Base-by-base conservation (phyloP, 139 green algal genomes). In the Chlamydomonas sphaeroides region DNA sequence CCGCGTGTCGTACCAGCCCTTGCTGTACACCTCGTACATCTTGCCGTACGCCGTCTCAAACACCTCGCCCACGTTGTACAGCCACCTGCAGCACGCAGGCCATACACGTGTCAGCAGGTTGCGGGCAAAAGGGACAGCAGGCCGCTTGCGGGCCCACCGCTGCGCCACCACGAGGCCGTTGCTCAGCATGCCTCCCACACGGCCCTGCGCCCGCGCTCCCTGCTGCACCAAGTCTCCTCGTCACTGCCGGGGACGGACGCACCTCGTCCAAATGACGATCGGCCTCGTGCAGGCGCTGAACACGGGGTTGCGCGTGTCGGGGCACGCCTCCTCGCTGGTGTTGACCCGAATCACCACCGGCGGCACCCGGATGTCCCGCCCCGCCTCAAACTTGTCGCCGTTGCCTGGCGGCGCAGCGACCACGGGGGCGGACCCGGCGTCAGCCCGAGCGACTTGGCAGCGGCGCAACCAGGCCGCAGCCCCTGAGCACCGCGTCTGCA, bases 1-100 rank as follows among this genome's bases (percentile, higher is more conserved):
- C 7, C 10, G 3, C 1, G 71, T 35, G 71, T 79, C 71, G 56
- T 53, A 53, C 45, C 10, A 14, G 11, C 45, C 45, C 14, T 53
- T 14, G 11, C 45, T 53, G 45, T 53, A 53, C 45, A 14, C 11
- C 45, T 21, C 11, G 10, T 32, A n/a, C 71, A 79, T 51, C 8
- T 51, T 51, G 7, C 20, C 36, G 53, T 41, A 79, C 23, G 25
- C 30, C 25, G 51, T 39, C 53, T 79, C 71, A 38, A 68, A 79
- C 51, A 67, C 53, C 71, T 79, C 71, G 26, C 71, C 71, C 51
- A 79, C 71, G 53, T 79, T 79, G 71, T 35, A 79, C 35, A 67
- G n/a, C 71, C 71, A 77, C 45, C 69, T 77, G 69, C n/a, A n/a
- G n/a, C n/a, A n/a, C n/a, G n/a, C n/a, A n/a, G n/a, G n/a, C n/a